Conservation (phyloP, 176 grass and related monocot genomes). For the Cocos nucifera region DNA sequence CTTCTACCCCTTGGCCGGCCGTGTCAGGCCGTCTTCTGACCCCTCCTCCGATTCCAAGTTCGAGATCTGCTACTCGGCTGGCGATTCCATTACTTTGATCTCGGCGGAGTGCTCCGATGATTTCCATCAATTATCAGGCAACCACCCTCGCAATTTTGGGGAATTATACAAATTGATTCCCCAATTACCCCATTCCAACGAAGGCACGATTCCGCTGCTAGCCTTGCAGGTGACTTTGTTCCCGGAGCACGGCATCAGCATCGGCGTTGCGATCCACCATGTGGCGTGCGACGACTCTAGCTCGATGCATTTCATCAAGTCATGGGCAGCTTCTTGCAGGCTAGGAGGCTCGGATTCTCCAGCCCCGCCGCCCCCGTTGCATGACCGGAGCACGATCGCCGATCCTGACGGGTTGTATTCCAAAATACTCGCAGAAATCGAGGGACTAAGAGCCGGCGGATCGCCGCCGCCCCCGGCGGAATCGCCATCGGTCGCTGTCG, state of each 20-base stretch:
- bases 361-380: constrained; percentile 26
- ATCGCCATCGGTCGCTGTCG: constrained; percentile 13
- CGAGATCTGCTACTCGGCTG: constrained; percentile 38
- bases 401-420: constrained; percentile 53
- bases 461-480: constrained; percentile 24
- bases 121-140: constrained; percentile 49
- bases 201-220: constrained; percentile 37
- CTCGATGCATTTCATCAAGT: constrained; percentile 83
- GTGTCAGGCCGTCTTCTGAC: constrained; percentile 34
- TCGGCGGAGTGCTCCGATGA: constrained; percentile 54
- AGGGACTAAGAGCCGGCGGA: constrained; percentile 34
- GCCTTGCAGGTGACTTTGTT: constrained; percentile 78
- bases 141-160: constrained; percentile 23
- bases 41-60: constrained; percentile 27
- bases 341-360: background rate
- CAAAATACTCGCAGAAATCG: constrained; percentile 80
- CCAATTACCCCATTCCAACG: constrained; percentile 23
- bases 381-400: constrained; percentile 35
- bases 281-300: constrained; percentile 89
- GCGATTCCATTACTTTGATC: constrained; percentile 35
- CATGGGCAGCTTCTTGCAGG: constrained; percentile 44
- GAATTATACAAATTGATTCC: constrained; percentile 56
- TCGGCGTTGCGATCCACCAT: constrained; percentile 82
- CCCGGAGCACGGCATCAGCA: constrained; percentile 31
- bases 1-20: constrained; percentile 67